Percentiles rank a stretch among this genome's conserved stretches.
Evolutionary conservation across 2,329 filamentous ascomycete genomes (phyloP).

Genomic region (Fusarium nygamai): DNA sequence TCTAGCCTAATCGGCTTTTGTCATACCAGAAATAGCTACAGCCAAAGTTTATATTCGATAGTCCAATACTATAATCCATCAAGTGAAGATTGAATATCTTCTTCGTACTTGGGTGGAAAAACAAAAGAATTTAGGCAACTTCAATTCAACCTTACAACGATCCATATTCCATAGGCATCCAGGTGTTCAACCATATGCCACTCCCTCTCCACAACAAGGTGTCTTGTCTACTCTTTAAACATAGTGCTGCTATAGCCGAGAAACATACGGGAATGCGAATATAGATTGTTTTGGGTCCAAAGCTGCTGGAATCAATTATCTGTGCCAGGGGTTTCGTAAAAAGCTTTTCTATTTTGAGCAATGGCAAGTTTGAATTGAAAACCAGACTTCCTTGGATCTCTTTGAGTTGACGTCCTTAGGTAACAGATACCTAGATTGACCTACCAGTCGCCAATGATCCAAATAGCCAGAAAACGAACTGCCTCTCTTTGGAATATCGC

Average conservation of each 20-base stretch:
- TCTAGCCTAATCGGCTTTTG: background rate
- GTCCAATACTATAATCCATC: fast-evolving
- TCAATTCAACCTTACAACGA: background rate
- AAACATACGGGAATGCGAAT: background rate
- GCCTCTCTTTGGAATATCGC: background rate
- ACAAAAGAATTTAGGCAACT: too few relatives aligned
- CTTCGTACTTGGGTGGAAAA: too few relatives aligned
- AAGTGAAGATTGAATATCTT: background rate
- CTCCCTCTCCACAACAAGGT: background rate
- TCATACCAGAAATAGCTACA: background rate
- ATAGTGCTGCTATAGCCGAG: background rate
- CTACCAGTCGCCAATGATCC: too few relatives aligned
- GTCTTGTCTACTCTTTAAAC: background rate
- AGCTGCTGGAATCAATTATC: background rate
- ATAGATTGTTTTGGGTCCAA: background rate
- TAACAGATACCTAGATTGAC: too few relatives aligned
- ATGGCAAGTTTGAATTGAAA: background rate
- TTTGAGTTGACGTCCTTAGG: background rate
- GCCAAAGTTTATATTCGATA: background rate
- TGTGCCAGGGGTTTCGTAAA: too few relatives aligned
- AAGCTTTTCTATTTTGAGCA: background rate
- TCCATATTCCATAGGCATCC: background rate
- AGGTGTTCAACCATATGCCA: background rate
- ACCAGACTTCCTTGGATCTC: too few relatives aligned
- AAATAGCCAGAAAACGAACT: background rate